A percentile compares a stretch with the other conserved stretches of the same genome.
Evolutionary conservation across 2,329 filamentous ascomycete species (phyloP).

Genomic region (Aspergillus ibericus): DNA sequence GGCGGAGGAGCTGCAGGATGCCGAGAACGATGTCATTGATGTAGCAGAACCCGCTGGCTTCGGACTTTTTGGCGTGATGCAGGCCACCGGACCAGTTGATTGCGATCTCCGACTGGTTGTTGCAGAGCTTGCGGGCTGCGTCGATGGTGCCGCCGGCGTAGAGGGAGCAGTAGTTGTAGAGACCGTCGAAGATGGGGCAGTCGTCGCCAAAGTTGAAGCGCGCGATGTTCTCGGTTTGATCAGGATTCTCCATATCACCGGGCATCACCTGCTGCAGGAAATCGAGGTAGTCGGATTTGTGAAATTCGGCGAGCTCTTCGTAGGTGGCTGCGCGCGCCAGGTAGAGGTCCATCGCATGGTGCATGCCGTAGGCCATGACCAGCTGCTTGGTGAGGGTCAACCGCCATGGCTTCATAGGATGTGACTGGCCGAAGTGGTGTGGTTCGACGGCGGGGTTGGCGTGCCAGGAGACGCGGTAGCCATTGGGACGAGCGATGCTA

Average conservation of each 20-base stretch:
- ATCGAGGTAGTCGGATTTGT: slow-evolving; percentile 85
- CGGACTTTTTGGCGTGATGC: slow-evolving; percentile 92
- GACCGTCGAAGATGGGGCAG: slow-evolving; percentile 92
- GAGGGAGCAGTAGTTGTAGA: slow-evolving; percentile 92
- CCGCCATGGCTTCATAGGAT: slow-evolving; percentile 99
- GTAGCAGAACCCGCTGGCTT: slow-evolving; percentile 96
- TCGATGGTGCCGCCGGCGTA: slow-evolving; percentile 90
- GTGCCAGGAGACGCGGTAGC: slow-evolving; percentile 92
- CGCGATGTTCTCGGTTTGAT: slow-evolving; percentile 56
- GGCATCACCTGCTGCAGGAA: slow-evolving; percentile 75
- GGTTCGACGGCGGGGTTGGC: slow-evolving; percentile 93
- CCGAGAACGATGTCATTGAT: slow-evolving; percentile 98
- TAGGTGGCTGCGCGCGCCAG: slow-evolving; percentile 79
- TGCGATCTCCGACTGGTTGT: slow-evolving; percentile 86
- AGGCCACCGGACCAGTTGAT: slow-evolving; percentile 97
- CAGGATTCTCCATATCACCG: slow-evolving; percentile 65
- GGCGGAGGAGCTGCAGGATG: slow-evolving; percentile 81
- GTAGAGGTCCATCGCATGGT: slow-evolving; percentile 95
- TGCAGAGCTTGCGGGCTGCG: slow-evolving; percentile 83
- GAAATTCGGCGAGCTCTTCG: slow-evolving; percentile 84
- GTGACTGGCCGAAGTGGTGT: slow-evolving; percentile 93
- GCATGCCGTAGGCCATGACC: slow-evolving; percentile 92
- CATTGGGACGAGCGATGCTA: slow-evolving; percentile 75
- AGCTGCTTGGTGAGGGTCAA: slow-evolving; percentile 92
- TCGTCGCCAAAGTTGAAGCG: slow-evolving; percentile 90